Percentiles rank a stretch among this genome's conserved stretches.
These are phyloP conservation scores for maize (Zea mays) DNA, from an alignment of 176 grass and related monocot species.

Conservation along the genomic window DNA sequence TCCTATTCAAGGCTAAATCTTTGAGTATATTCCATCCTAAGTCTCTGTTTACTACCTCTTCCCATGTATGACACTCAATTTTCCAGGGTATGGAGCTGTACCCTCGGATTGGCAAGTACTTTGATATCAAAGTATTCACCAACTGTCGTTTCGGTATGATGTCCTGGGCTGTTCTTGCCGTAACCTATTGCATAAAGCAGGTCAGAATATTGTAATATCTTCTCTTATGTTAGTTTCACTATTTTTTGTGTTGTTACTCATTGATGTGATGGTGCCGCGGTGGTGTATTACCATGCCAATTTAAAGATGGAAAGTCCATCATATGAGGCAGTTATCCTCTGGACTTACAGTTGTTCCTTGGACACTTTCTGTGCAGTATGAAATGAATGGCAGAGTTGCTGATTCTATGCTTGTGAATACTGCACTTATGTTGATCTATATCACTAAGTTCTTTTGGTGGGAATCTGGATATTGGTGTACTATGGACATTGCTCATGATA, in stretches of 20 bases:
- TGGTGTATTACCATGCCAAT: slow-evolving; percentile 12
- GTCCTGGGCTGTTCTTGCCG: slow-evolving; percentile 99
- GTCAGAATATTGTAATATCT: slow-evolving; percentile 46
- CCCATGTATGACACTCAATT: neutral
- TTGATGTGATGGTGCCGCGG: neutral
- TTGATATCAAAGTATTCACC: slow-evolving; percentile 98
- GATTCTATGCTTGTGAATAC: slow-evolving; percentile 99
- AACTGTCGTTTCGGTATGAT: slow-evolving; percentile 99
- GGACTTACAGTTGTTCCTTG: slow-evolving; percentile 28
- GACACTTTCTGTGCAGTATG: slow-evolving; percentile 67
- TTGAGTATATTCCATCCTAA: too few relatives aligned
- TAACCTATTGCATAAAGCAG: slow-evolving; percentile 99
- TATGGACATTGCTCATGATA: slow-evolving; percentile 99
- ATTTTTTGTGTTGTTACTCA: neutral
- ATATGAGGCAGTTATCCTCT: neutral
- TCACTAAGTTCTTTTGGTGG: slow-evolving; percentile 99
- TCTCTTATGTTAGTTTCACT: slow-evolving; percentile 12
- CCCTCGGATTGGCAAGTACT: slow-evolving; percentile 91
- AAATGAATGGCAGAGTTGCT: slow-evolving; percentile 70
- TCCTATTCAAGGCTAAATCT: too few relatives aligned
- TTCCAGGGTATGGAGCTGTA: slow-evolving; percentile 94
- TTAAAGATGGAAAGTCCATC: neutral
- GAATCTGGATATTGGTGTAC: slow-evolving; percentile 99
- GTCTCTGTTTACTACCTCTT: too few relatives aligned
- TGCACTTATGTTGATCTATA: slow-evolving; percentile 89